Conservation (phyloP, 768 basidiomycete species). For the Austroboletus eburneus region DNA sequence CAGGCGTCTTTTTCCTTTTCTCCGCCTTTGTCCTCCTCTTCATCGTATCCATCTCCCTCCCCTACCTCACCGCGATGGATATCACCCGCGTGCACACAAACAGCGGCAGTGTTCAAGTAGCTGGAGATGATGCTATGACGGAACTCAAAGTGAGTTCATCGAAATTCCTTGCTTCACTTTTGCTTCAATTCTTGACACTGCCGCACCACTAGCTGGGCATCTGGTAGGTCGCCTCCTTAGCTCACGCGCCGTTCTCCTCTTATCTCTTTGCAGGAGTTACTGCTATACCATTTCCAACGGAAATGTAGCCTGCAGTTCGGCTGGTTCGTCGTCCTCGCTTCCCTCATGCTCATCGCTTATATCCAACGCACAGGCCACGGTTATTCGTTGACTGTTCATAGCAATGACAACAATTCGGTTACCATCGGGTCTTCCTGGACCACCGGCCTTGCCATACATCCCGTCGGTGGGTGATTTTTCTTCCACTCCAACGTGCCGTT, state of each 20-base stretch:
- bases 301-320: constrained; percentile 38
- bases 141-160: constrained; percentile 52
- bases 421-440: constrained; percentile 61
- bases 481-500: neutral
- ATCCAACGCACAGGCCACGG: constrained; percentile 41
- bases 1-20: constrained; percentile 53
- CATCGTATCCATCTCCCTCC: constrained; percentile 68
- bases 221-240: constrained; percentile 43
- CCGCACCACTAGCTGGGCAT: constrained; percentile 54
- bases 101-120: constrained; percentile 20
- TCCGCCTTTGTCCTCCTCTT: constrained; percentile 63
- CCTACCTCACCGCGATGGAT: constrained; percentile 63
- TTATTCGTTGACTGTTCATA: constrained; percentile 42
- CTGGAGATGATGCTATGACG: constrained; percentile 28
- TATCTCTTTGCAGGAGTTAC: constrained; percentile 45
- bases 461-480: constrained; percentile 52
- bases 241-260: neutral
- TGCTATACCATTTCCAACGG: constrained; percentile 49
- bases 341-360: neutral
- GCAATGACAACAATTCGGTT: constrained; percentile 24
- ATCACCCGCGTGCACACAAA: constrained; percentile 55
- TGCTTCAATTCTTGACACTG: neutral
- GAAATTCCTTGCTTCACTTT: neutral
- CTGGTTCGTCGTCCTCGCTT: constrained; percentile 33
- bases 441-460: constrained; percentile 68